Conservation (phyloP, 192 early-diverging fungal genomes). For the Umbelopsis ramanniana region DNA sequence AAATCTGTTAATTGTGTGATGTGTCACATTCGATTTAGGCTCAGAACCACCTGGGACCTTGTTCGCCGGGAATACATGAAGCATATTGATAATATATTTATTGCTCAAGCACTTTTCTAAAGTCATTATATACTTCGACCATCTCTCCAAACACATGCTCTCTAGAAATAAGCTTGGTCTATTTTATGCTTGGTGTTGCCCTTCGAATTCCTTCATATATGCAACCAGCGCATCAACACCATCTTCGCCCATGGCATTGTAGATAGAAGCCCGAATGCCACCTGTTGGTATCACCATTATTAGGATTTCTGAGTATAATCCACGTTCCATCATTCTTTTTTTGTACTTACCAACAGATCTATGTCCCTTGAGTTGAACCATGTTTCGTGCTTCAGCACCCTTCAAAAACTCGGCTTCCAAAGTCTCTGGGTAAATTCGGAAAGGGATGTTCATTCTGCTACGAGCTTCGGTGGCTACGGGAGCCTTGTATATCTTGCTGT, state of each 20-base stretch:
- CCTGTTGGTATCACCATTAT: not conserved
- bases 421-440: constrained; percentile 69
- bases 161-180: no score
- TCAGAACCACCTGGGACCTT: no score
- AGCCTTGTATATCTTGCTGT: constrained; percentile 70
- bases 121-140: no score
- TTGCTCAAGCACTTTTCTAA: no score
- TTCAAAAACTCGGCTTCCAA: constrained; percentile 84
- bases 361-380: constrained; percentile 95
- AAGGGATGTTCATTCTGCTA: constrained; percentile 92
- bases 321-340: no score
- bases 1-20: no score
- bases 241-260: constrained; percentile 92
- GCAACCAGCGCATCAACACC: constrained; percentile 77
- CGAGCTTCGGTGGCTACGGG: constrained; percentile 66
- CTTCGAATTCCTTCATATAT: constrained; percentile 87
- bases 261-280: constrained; percentile 90
- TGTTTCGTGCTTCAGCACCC: constrained; percentile 74
- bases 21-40: no score
- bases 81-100: no score
- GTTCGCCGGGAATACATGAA: no score
- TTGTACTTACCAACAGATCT: constrained; percentile 74
- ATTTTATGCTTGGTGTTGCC: constrained; percentile 41
- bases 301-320: no score
- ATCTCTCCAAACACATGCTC: no score